Conservation (phyloP, 352 stramenopile species). For the Phytophthora pisi region DNA sequence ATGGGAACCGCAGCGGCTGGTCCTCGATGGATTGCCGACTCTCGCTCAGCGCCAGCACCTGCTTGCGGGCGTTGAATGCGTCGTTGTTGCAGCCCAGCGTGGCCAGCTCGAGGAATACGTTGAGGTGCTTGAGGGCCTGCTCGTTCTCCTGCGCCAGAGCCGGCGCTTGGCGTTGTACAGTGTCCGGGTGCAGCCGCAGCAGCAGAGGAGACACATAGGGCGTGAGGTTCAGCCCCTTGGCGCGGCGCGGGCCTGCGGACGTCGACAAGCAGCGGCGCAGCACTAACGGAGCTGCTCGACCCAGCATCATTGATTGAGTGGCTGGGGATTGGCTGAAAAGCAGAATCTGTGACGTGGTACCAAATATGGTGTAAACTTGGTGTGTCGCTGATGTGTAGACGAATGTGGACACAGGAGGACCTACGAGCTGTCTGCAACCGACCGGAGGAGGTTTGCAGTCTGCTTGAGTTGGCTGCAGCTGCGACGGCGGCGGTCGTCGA, state of each 20-base stretch:
- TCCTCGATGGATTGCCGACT: slow-evolving; percentile 12
- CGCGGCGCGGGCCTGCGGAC: slow-evolving; percentile 1
- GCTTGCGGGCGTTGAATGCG: slow-evolving; percentile 56
- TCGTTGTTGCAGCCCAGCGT: slow-evolving; percentile 74
- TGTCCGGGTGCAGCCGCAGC: slow-evolving; percentile 73
- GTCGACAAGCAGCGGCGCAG: slow-evolving; percentile 27
- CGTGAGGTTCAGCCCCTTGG: slow-evolving; percentile 62
- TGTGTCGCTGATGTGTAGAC: background rate
- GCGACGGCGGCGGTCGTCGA: slow-evolving; percentile 7
- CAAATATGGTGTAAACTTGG: background rate
- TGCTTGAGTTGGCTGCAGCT: slow-evolving; percentile 11
- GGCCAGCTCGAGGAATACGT: slow-evolving; percentile 75
- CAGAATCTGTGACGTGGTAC: slow-evolving; percentile 5
- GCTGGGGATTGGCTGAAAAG: slow-evolving; percentile 25
- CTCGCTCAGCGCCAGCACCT: slow-evolving; percentile 45
- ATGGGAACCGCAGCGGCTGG: slow-evolving; percentile 51
- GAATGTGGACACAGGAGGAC: background rate
- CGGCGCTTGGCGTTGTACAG: slow-evolving; percentile 53
- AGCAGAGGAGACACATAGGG: slow-evolving; percentile 71
- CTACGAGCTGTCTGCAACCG: background rate
- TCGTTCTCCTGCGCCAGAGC: slow-evolving; percentile 62
- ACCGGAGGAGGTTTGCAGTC: slow-evolving; percentile 16
- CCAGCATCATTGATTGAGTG: slow-evolving; percentile 21
- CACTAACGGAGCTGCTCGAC: slow-evolving; percentile 14
- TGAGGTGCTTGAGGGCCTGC: slow-evolving; percentile 79